phyloP scores from a whole-genome alignment of 768 basidiomycete genomes.

The Paxillus rubicundulus region DNA sequence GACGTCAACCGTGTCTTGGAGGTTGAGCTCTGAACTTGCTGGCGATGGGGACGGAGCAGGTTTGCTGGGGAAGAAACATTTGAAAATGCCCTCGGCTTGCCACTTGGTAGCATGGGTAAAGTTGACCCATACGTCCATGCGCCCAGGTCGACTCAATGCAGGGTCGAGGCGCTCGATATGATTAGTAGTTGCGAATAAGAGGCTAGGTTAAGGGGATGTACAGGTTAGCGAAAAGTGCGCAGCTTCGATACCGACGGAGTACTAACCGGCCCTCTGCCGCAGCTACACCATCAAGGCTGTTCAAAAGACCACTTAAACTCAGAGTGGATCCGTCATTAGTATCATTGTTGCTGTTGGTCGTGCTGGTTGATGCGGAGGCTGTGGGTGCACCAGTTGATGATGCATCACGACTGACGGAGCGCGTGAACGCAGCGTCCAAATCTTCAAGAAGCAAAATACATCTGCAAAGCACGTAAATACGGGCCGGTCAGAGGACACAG shows the following conservation, averaged over 20 bases:
- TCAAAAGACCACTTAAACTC: conserved; percentile 80
- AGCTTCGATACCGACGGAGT: neutral
- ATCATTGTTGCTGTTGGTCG: conserved; percentile 44
- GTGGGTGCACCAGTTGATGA: conserved; percentile 74
- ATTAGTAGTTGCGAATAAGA: conserved; percentile 91
- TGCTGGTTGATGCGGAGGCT: conserved; percentile 40
- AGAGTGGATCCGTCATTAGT: conserved; percentile 76
- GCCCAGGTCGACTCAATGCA: conserved; percentile 82
- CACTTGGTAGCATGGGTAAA: conserved; percentile 89
- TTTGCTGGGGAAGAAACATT: conserved; percentile 86
- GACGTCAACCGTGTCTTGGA: conserved; percentile 37
- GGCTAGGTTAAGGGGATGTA: conserved; percentile 37
- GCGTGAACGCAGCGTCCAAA: conserved; percentile 89
- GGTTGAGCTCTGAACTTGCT: conserved; percentile 9
- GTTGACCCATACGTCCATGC: conserved; percentile 92
- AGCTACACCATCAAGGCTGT: conserved; percentile 84
- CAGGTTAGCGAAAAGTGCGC: conserved; percentile 18
- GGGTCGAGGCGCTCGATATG: conserved; percentile 92
- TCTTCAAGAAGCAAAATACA: conserved; percentile 94
- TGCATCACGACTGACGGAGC: conserved; percentile 79
- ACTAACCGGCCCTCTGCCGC: conserved; percentile 83
- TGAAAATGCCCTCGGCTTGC: conserved; percentile 92
- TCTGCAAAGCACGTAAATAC: conserved; percentile 38
- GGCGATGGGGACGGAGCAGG: conserved; percentile 10
- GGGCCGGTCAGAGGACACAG: conserved; percentile 7